These are phyloP conservation scores for Ophiostoma pallidulum DNA, from an alignment of 2,329 filamentous ascomycete genomes.

Conservation along the genomic window DNA sequence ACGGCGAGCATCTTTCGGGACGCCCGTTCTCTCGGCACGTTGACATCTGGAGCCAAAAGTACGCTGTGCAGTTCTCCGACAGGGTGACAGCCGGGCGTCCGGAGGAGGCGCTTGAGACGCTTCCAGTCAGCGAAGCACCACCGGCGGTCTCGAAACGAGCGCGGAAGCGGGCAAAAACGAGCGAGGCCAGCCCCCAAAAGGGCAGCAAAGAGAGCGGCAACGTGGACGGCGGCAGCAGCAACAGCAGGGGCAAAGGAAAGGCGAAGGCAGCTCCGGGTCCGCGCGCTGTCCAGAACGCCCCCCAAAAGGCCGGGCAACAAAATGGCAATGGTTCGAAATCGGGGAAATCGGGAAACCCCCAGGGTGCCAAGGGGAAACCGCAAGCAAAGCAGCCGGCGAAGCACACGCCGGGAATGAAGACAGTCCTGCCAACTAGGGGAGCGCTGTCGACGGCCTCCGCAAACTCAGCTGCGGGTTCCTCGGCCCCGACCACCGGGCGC, in stretches of 20 bases:
- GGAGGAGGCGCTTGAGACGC: background rate
- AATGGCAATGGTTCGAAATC: background rate
- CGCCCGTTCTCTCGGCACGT: slow-evolving; percentile 19
- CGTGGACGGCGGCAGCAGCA: no score
- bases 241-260: background rate
- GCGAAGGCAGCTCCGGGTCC: no score
- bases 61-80: slow-evolving; percentile 2
- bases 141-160: background rate
- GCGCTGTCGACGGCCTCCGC: no score
- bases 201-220: no score
- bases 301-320: no score
- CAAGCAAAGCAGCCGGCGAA: background rate
- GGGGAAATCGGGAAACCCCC: background rate
- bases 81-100: background rate
- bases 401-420: background rate
- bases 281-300: no score
- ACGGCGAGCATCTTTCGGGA: slow-evolving; percentile 13
- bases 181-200: no score
- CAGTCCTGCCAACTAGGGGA: background rate
- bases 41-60: slow-evolving; percentile 41
- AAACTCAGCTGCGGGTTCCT: no score
- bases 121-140: background rate
- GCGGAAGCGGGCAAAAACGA: slow-evolving; percentile 1
- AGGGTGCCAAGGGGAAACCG: background rate
- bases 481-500: no score